Evolutionary conservation across 2,329 filamentous ascomycete species (phyloP), one percentile per base, ranked within the genome.

Genomic region (Aspergillus sp.): DNA sequence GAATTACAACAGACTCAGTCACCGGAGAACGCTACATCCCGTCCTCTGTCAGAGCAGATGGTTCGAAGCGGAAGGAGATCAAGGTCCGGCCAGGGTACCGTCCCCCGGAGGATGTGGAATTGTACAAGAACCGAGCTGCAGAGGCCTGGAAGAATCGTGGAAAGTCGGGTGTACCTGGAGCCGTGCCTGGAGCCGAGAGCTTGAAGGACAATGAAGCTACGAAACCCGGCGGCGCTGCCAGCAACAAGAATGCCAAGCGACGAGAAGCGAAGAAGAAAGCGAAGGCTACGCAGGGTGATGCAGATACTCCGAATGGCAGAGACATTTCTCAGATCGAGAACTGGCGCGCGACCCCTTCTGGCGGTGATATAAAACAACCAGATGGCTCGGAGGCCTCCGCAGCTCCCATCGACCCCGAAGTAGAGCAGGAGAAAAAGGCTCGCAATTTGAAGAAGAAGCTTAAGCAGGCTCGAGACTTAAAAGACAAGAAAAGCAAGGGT

Each of bases 361-460:
- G 17, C 34, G 64, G n/a, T n/a, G 61, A 62, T 8, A 62, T 62
- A 45, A 64, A 69, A 56, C 69, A 68, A 45, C 54, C 67, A 15
- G 63, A 73, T 17, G 66, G 60, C 39, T 58, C 66, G 5, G 53
- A 68, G 47, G 69, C 67, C 51, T 57, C 53, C 20, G 36, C 69
- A 48, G 61, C 69, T 68, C 76, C 81, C 24, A 70, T 81, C 0
- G 89, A 95, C 65, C 81, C 85, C 0, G 89, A 92, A 62, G 86
- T 81, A 0, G 92, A 97, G 74, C 89, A 85, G 66, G 91, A 96
- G 72, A 99, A 96, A 81, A 96, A 96, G 74, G 93, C 89, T 1
- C 87, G 93, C 62, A 96, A 91, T 68, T 78, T 98, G 44, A 90
- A 89, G 73, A 99, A 99, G 82, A 99, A 98, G 77, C 80, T 99